Conservation (phyloP, 2,329 filamentous ascomycete genomes). For the Colletotrichum tabaci region DNA sequence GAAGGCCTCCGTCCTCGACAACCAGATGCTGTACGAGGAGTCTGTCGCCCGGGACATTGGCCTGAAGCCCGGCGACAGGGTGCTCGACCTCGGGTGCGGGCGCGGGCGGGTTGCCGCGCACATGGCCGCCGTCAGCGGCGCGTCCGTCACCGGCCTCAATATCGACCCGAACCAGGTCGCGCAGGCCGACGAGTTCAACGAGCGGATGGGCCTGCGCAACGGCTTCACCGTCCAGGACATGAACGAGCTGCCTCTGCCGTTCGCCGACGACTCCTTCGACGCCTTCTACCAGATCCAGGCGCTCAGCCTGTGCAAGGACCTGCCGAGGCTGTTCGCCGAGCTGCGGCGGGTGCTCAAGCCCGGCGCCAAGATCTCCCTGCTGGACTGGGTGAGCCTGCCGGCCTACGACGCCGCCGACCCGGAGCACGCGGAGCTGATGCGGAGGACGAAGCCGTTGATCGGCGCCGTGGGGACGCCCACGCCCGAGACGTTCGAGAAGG, state of each 20-base stretch:
- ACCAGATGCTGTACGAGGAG: slow-evolving; percentile 68
- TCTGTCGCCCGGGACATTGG: slow-evolving; percentile 63
- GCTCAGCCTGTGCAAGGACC: slow-evolving; percentile 67
- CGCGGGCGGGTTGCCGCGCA: slow-evolving; percentile 68
- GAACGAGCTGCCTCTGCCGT: slow-evolving; percentile 66
- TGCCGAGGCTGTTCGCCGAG: slow-evolving; percentile 62
- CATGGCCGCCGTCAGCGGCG: slow-evolving; percentile 64
- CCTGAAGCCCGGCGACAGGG: slow-evolving; percentile 60
- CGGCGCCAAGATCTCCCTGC: slow-evolving; percentile 63
- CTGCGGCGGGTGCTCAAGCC: slow-evolving; percentile 65
- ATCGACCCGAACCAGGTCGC: slow-evolving; percentile 68
- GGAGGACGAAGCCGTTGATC: slow-evolving; percentile 68
- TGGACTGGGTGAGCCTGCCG: slow-evolving; percentile 69
- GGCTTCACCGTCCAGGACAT: slow-evolving; percentile 66
- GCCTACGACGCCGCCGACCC: slow-evolving; percentile 62
- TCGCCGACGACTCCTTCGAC: slow-evolving; percentile 64
- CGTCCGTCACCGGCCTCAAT: slow-evolving; percentile 65
- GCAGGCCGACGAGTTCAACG: slow-evolving; percentile 61
- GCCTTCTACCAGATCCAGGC: slow-evolving; percentile 72
- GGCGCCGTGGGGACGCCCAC: slow-evolving; percentile 69
- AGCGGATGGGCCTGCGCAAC: slow-evolving; percentile 59
- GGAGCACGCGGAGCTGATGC: slow-evolving; percentile 66
- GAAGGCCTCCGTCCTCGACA: slow-evolving; percentile 64
- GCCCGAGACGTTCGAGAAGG: slow-evolving; percentile 61
- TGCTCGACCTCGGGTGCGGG: slow-evolving; percentile 68